Percentiles rank a stretch among this genome's conserved stretches.
Conservation (phyloP, 805 yeast genomes). For the Kluyveromyces wickerhamii region DNA sequence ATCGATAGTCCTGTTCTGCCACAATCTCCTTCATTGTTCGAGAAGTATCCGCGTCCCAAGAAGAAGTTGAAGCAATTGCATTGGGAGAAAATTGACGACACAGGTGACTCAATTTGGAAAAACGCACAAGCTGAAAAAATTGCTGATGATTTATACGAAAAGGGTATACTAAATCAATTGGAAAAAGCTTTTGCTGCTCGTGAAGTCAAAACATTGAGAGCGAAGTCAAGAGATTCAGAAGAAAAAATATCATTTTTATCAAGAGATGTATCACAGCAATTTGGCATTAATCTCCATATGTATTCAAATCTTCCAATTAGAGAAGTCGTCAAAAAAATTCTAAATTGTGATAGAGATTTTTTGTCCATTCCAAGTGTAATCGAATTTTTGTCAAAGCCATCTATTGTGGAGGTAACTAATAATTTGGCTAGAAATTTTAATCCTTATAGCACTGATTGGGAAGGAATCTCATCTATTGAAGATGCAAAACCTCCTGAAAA, state of each 20-base stretch:
- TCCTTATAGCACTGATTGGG: slow-evolving; percentile 76
- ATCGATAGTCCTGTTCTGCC: slow-evolving; percentile 29
- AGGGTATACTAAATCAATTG: slow-evolving; percentile 76
- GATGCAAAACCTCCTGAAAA: slow-evolving; percentile 47
- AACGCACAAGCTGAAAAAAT: slow-evolving; percentile 47
- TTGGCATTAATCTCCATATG: slow-evolving; percentile 86
- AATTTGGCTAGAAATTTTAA: slow-evolving; percentile 61
- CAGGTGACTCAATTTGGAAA: slow-evolving; percentile 83
- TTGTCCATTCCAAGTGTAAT: slow-evolving; percentile 62
- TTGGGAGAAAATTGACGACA: slow-evolving; percentile 88
- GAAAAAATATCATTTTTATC: slow-evolving; percentile 63
- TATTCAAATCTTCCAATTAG: slow-evolving; percentile 55
- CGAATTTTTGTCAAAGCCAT: slow-evolving; percentile 75
- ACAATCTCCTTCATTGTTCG: slow-evolving; percentile 32
- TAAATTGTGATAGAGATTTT: slow-evolving; percentile 69
- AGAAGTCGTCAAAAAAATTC: slow-evolving; percentile 59
- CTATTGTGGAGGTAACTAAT: slow-evolving; percentile 66
- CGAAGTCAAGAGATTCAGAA: slow-evolving; percentile 39
- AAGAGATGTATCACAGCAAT: slow-evolving; percentile 85
- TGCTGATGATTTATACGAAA: slow-evolving; percentile 56
- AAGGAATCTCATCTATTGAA: slow-evolving; percentile 33
- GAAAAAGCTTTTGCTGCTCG: slow-evolving; percentile 85
- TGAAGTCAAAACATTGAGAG: slow-evolving; percentile 45
- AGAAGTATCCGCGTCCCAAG: slow-evolving; percentile 57
- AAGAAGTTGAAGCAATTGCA: slow-evolving; percentile 86